phyloP scores from a whole-genome alignment of 148 eudicot species.

The Selenicereus undatus region DNA sequence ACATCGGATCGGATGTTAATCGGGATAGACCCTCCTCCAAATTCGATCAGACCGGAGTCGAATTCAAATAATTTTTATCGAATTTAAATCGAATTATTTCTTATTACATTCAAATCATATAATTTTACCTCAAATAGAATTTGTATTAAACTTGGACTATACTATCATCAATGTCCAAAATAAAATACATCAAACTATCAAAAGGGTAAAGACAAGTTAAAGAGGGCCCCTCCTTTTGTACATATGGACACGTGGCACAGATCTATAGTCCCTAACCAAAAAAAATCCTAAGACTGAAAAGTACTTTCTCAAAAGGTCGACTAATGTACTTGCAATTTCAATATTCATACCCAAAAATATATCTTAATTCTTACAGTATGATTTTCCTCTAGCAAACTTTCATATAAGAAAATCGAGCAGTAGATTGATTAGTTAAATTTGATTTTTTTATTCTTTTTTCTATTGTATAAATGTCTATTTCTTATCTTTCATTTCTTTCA shows the following conservation, averaged over 20 bases:
- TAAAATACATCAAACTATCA: neutral
- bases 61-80: too few relatives aligned
- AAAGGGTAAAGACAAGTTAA: neutral
- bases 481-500: neutral
- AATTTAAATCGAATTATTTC: too few relatives aligned
- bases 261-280: neutral
- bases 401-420: neutral
- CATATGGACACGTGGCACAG: constrained; percentile 11
- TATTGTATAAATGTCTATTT: too few relatives aligned
- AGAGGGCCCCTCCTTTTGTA: constrained; percentile 6
- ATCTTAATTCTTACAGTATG: too few relatives aligned
- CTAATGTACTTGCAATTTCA: neutral
- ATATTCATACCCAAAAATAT: neutral
- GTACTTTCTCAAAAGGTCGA: neutral
- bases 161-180: too few relatives aligned
- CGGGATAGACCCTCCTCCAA: too few relatives aligned
- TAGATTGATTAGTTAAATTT: neutral
- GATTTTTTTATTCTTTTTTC: too few relatives aligned
- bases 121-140: too few relatives aligned
- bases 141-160: too few relatives aligned
- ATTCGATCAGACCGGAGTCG: too few relatives aligned
- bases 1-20: too few relatives aligned
- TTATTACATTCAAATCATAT: too few relatives aligned
- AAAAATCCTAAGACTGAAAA: neutral
- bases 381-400: neutral